Evolutionary conservation across 1,284 basidiomycete species (phyloP).

Genomic region (Phylloboletellus chloephorus): DNA sequence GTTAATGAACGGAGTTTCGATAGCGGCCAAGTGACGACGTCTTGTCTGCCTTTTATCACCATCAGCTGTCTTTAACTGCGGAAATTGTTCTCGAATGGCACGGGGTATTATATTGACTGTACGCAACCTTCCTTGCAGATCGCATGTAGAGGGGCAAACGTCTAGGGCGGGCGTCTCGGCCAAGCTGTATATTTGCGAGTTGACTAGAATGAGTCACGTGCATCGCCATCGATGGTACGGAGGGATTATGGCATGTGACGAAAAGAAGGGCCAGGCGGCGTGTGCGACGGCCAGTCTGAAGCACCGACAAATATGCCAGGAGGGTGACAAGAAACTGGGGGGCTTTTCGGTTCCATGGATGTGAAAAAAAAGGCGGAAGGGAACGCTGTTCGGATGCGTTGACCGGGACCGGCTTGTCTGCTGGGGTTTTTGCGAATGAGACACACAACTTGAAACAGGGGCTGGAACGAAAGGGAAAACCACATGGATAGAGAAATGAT

Average conservation of each 20-base stretch:
- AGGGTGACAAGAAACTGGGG: conserved; percentile 6
- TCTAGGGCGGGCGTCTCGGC: conserved; percentile 4
- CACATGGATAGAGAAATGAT: conserved; percentile 2
- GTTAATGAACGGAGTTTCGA: conserved; percentile 27
- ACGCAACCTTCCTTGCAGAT: conserved; percentile 10
- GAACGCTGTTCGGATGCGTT: conserved; percentile 7
- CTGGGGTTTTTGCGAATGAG: conserved; percentile 3
- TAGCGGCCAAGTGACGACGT: conserved; percentile 7
- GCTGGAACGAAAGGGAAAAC: background rate
- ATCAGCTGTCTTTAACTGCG: conserved; percentile 22
- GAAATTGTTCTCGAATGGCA: conserved; percentile 24
- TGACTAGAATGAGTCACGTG: conserved; percentile 18
- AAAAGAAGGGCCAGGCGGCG: conserved; percentile 16
- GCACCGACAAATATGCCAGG: conserved; percentile 6
- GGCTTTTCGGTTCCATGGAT: conserved; percentile 6
- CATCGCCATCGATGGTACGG: conserved; percentile 1
- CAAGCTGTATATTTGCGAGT: conserved; percentile 20
- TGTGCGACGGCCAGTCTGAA: conserved; percentile 5
- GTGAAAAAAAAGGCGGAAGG: conserved; percentile 11
- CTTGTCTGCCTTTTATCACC: conserved; percentile 8
- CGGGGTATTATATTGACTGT: conserved; percentile 12
- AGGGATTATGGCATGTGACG: conserved; percentile 19
- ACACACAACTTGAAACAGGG: too few relatives aligned
- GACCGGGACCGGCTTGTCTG: conserved; percentile 11
- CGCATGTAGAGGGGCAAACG: conserved; percentile 16